Evolutionary conservation across 768 basidiomycete species (phyloP).

Genomic region (Boletus sp.): DNA sequence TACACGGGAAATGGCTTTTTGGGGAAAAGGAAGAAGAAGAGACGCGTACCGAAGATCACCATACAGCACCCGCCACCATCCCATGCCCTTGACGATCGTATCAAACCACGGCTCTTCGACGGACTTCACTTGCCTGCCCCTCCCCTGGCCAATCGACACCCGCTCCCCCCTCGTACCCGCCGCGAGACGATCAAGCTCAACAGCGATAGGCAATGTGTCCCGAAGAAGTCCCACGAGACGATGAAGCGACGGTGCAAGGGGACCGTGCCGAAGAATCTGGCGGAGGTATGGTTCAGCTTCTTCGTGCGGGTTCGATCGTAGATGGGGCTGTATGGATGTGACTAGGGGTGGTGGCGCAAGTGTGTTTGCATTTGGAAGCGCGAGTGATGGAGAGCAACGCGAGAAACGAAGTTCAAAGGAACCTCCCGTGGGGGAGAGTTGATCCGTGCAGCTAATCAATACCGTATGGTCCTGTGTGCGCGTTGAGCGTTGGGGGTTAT

Average conservation of each 20-base stretch:
- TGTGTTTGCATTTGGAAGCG: constrained; percentile 11
- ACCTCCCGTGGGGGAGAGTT: constrained; percentile 63
- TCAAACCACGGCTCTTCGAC: constrained; percentile 43
- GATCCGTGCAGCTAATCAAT: constrained; percentile 75
- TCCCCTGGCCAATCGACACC: not conserved
- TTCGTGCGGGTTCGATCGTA: constrained; percentile 66
- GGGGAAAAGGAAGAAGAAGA: constrained; percentile 2
- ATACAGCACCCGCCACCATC: constrained; percentile 78
- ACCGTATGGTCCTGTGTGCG: constrained; percentile 64
- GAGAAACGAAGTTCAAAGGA: constrained; percentile 75
- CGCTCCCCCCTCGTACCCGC: constrained; percentile 33
- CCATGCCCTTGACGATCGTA: constrained; percentile 73
- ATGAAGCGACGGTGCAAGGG: constrained; percentile 61
- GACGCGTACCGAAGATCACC: constrained; percentile 55
- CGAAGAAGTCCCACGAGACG: constrained; percentile 66
- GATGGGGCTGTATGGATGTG: constrained; percentile 27
- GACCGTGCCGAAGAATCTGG: constrained; percentile 64
- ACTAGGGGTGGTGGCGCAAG: constrained; percentile 28
- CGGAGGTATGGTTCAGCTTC: constrained; percentile 76
- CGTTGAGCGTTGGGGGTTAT: not conserved
- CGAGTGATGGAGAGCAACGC: constrained; percentile 33
- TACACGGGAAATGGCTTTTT: not conserved
- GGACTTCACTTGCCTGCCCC: constrained; percentile 12
- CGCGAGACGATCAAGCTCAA: constrained; percentile 57
- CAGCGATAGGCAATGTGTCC: constrained; percentile 73